A percentile compares a stretch with the other conserved stretches of the same genome.
These are phyloP conservation scores for Cubamyces sp. DNA, from an alignment of 768 basidiomycete genomes.

Conservation along the genomic window DNA sequence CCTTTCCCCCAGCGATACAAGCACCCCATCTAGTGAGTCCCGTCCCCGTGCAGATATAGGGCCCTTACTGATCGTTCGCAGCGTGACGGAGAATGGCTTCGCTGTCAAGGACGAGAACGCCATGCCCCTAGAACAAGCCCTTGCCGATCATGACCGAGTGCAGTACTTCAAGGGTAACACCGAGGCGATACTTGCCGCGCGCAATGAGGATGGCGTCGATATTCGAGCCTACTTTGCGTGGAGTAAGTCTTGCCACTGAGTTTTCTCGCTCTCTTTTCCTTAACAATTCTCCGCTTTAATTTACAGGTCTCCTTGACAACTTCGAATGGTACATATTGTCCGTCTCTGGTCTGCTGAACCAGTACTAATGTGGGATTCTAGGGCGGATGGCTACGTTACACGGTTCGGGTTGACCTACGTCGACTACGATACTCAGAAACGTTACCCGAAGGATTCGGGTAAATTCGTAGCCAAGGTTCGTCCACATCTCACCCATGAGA, in stretches of 20 bases:
- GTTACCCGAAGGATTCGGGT: slow-evolving; percentile 66
- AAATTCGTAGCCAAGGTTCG: slow-evolving; percentile 58
- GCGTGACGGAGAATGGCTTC: slow-evolving; percentile 79
- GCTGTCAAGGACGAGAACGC: slow-evolving; percentile 66
- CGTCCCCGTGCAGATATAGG: neutral
- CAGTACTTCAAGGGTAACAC: slow-evolving; percentile 68
- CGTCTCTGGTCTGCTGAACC: neutral
- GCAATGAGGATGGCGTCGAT: slow-evolving; percentile 65
- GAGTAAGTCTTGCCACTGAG: slow-evolving; percentile 47
- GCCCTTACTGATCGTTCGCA: slow-evolving; percentile 26
- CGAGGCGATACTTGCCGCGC: slow-evolving; percentile 55
- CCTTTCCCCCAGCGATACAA: slow-evolving; percentile 42
- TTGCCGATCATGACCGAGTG: slow-evolving; percentile 65
- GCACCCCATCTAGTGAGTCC: slow-evolving; percentile 57
- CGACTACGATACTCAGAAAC: slow-evolving; percentile 68
- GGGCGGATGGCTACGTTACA: slow-evolving; percentile 69
- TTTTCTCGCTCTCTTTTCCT: neutral
- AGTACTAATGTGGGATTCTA: slow-evolving; percentile 2
- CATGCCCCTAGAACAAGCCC: slow-evolving; percentile 54
- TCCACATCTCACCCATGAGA: neutral
- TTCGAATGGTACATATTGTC: slow-evolving; percentile 59
- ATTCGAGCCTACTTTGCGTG: slow-evolving; percentile 68
- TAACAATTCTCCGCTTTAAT: slow-evolving; percentile 1
- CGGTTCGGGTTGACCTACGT: slow-evolving; percentile 76
- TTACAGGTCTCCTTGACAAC: slow-evolving; percentile 65